Conservation (phyloP, 116 monocot genomes). For the Trichopus zeylanicus region DNA sequence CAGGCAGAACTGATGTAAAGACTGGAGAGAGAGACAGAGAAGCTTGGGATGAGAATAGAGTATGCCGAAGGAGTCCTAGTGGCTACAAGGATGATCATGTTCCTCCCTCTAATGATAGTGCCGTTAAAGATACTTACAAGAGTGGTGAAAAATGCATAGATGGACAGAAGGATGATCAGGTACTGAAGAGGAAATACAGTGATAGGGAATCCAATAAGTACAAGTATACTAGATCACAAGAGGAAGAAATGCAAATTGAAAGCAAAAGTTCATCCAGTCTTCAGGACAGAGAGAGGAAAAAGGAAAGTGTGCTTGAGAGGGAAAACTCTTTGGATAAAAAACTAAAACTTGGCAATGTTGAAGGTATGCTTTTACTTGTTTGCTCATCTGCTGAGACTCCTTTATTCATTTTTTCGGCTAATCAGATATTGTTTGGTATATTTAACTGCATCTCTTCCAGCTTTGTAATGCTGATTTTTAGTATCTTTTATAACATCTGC, state of each 20-base stretch:
- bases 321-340: conserved; percentile 24
- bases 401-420: neutral
- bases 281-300: conserved; percentile 7
- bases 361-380: conserved; percentile 3
- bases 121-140: conserved; percentile 26
- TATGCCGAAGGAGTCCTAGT: conserved; percentile 23
- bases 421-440: neutral
- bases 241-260: conserved; percentile 21
- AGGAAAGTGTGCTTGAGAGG: neutral
- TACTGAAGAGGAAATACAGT: conserved; percentile 34
- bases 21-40: conserved; percentile 5
- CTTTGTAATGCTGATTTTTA: no score
- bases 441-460: no score
- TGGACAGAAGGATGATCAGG: conserved; percentile 11
- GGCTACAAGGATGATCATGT: conserved; percentile 32
- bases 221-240: conserved; percentile 17
- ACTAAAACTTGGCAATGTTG: conserved; percentile 17
- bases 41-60: conserved; percentile 29
- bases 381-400: neutral
- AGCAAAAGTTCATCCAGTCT: conserved; percentile 17
- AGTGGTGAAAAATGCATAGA: conserved; percentile 19
- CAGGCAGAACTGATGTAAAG: conserved; percentile 15
- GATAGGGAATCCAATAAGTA: conserved; percentile 26
- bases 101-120: conserved; percentile 10
- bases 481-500: conserved; percentile 6